phyloP scores from a whole-genome alignment of 495 filamentous ascomycete species.

The Haplographium delicatum region DNA sequence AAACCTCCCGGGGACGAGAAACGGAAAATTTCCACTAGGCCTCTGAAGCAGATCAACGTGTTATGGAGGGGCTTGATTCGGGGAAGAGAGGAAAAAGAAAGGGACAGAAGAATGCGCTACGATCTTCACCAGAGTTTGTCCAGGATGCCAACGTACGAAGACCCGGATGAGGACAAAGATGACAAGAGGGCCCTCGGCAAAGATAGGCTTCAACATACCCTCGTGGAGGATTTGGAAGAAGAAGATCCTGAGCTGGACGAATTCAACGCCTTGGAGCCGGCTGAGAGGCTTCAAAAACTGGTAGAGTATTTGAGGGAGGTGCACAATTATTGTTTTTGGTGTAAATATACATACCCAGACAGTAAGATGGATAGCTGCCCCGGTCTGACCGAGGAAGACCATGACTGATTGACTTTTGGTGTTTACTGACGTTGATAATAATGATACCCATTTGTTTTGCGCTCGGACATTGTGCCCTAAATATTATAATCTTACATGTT shows the following conservation, averaged over 20 bases:
- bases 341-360: slow-evolving; percentile 74
- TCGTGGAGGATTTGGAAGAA: slow-evolving; percentile 70
- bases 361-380: slow-evolving; percentile 82
- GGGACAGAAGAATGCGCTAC: slow-evolving; percentile 59
- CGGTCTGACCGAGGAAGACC: slow-evolving; percentile 84
- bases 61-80: slow-evolving; percentile 73
- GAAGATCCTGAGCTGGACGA: slow-evolving; percentile 83
- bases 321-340: slow-evolving; percentile 93
- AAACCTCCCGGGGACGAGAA: slow-evolving; percentile 29
- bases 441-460: slow-evolving; percentile 26
- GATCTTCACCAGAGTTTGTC: slow-evolving; percentile 61
- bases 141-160: slow-evolving; percentile 44
- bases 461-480: no score
- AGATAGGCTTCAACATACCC: slow-evolving; percentile 32
- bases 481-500: not conserved
- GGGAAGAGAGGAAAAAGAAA: slow-evolving; percentile 64
- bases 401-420: slow-evolving; percentile 65
- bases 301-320: slow-evolving; percentile 63
- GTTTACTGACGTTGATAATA: slow-evolving; percentile 14
- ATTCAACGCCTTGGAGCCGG: slow-evolving; percentile 63
- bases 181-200: slow-evolving; percentile 44
- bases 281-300: slow-evolving; percentile 58
- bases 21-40: slow-evolving; percentile 38
- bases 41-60: slow-evolving; percentile 61
- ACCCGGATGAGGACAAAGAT: slow-evolving; percentile 47